Evolutionary conservation across 768 basidiomycete species (phyloP).

Genomic region (Hortiboletus campestris): DNA sequence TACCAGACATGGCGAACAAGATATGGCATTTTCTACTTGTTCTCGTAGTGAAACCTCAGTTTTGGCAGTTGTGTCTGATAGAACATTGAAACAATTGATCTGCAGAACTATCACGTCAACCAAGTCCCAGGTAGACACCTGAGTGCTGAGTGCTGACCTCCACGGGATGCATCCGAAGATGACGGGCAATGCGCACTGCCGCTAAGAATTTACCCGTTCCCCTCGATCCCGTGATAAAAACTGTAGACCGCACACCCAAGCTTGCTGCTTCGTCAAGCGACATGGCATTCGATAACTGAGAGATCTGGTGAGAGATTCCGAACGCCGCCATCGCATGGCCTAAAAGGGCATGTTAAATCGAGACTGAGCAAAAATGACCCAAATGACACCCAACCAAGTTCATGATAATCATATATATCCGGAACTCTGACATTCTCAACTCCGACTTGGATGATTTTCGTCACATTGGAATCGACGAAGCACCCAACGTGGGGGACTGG

Average conservation of each 20-base stretch:
- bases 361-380: background rate
- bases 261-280: constrained; percentile 54
- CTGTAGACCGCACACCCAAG: constrained; percentile 63
- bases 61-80: constrained; percentile 74
- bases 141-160: constrained; percentile 47
- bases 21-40: constrained; percentile 71
- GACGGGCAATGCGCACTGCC: constrained; percentile 52
- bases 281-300: constrained; percentile 59
- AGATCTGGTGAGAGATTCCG: constrained; percentile 46
- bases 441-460: constrained; percentile 79
- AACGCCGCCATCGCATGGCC: constrained; percentile 13
- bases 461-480: constrained; percentile 71
- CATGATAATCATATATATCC: constrained; percentile 46
- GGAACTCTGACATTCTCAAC: constrained; percentile 66
- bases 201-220: constrained; percentile 81
- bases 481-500: constrained; percentile 76
- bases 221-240: constrained; percentile 75
- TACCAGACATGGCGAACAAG: constrained; percentile 83
- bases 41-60: constrained; percentile 72
- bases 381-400: constrained; percentile 43
- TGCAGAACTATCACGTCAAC: constrained; percentile 29
- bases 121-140: background rate
- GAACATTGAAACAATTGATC: constrained; percentile 83
- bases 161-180: constrained; percentile 72
- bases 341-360: constrained; percentile 16